These are phyloP conservation scores for Dendrobium huoshanense DNA, from an alignment of 106 monocot species.

Conservation along the genomic window DNA sequence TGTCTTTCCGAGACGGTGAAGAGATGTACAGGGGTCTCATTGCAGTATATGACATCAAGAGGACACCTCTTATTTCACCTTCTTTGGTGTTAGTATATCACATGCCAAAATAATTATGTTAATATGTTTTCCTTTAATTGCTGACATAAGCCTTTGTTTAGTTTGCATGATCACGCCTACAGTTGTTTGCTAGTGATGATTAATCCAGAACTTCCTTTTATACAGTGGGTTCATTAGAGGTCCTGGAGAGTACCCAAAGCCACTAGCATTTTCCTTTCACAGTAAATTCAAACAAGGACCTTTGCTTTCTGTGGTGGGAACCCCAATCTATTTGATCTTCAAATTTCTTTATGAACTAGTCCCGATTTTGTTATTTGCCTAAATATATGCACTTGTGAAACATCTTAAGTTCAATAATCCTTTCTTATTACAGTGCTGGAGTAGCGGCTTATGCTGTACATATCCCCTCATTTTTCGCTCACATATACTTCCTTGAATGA, in stretches of 20 bases:
- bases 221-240: conserved; percentile 91
- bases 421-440: conserved; percentile 72
- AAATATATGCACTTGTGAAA: neutral
- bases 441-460: conserved; percentile 92
- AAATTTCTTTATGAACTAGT: neutral
- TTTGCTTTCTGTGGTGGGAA: conserved; percentile 81
- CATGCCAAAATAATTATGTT: neutral
- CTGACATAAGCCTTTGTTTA: neutral
- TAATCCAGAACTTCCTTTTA: neutral
- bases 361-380: neutral
- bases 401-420: neutral
- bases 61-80: conserved; percentile 67
- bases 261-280: conserved; percentile 82
- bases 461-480: conserved; percentile 85
- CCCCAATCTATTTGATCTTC: neutral
- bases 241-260: conserved; percentile 75
- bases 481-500: conserved; percentile 37
- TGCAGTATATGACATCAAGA: conserved; percentile 79
- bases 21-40: conserved; percentile 74
- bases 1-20: conserved; percentile 73
- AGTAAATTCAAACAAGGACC: conserved; percentile 87
- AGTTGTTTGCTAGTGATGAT: neutral
- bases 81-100: conserved; percentile 74
- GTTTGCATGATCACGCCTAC: neutral
- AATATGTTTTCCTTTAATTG: neutral